Evolutionary conservation across 2,329 filamentous ascomycete species (phyloP).

Genomic region (Colletotrichum sansevieriae): DNA sequence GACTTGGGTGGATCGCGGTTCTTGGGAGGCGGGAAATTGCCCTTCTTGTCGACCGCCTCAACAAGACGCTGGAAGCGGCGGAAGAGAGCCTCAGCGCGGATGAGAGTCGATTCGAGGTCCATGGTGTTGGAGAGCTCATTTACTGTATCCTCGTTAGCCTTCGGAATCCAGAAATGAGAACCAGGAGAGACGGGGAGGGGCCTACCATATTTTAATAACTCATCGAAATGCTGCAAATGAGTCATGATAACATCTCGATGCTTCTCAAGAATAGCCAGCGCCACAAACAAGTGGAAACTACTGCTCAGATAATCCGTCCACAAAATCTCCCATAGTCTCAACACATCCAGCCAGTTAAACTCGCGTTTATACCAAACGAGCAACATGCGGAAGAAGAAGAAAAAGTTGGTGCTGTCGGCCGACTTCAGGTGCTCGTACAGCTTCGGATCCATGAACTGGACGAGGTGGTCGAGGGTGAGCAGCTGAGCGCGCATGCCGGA

Average conservation of each 20-base stretch:
- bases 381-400: slow-evolving; percentile 99
- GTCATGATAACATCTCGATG: slow-evolving; percentile 97
- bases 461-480: slow-evolving; percentile 90
- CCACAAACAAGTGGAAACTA: slow-evolving; percentile 95
- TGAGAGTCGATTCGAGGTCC: slow-evolving; percentile 86
- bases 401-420: slow-evolving; percentile 97
- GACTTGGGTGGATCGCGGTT: slow-evolving; percentile 39
- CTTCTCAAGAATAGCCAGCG: slow-evolving; percentile 93
- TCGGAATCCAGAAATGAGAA: neutral
- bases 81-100: slow-evolving; percentile 91
- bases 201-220: slow-evolving; percentile 95
- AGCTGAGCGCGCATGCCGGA: slow-evolving; percentile 96
- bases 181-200: slow-evolving; percentile 37
- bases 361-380: slow-evolving; percentile 99
- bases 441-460: slow-evolving; percentile 96
- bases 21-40: slow-evolving; percentile 78
- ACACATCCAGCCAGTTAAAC: slow-evolving; percentile 88
- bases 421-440: slow-evolving; percentile 91
- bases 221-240: slow-evolving; percentile 94
- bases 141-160: slow-evolving; percentile 65
- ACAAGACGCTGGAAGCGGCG: slow-evolving; percentile 88
- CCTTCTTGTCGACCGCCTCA: slow-evolving; percentile 92
- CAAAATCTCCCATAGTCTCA: slow-evolving; percentile 90
- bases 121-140: slow-evolving; percentile 96
- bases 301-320: slow-evolving; percentile 94